phyloP scores from a whole-genome alignment of 345 rosid genomes.

The Brassica rapa region DNA sequence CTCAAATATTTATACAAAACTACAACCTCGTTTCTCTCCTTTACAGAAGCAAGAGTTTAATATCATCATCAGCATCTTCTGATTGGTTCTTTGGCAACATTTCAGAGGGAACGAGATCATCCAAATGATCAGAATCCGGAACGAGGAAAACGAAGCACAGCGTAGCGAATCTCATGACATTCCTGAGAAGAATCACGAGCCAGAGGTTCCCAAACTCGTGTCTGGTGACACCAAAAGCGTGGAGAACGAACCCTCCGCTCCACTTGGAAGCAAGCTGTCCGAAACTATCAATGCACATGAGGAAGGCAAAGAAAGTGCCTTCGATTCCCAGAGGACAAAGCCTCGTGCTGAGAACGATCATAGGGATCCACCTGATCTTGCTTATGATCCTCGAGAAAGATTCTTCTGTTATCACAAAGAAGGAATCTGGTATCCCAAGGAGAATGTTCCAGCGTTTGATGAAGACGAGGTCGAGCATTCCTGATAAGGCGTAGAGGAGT shows the following conservation, averaged over 20 bases:
- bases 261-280: conserved; percentile 68
- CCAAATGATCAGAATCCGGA: conserved; percentile 55
- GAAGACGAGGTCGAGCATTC: conserved; percentile 74
- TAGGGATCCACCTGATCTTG: conserved; percentile 76
- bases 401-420: conserved; percentile 71
- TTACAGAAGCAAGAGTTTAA: not conserved
- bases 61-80: not conserved
- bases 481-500: conserved; percentile 58
- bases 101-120: conserved; percentile 46
- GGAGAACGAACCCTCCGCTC: conserved; percentile 70
- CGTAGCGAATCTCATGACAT: conserved; percentile 56
- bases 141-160: conserved; percentile 67
- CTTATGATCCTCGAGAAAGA: conserved; percentile 58
- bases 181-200: conserved; percentile 64
- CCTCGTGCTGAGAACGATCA: conserved; percentile 71
- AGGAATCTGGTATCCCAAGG: conserved; percentile 69
- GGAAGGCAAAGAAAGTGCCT: conserved; percentile 77
- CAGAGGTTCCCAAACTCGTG: conserved; percentile 63
- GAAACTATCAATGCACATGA: conserved; percentile 78
- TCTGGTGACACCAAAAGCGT: conserved; percentile 58
- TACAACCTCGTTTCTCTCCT: too few relatives aligned
- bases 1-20: too few relatives aligned
- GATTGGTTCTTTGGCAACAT: conserved; percentile 19
- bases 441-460: conserved; percentile 67
- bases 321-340: conserved; percentile 82